These are phyloP conservation scores for Tulasnella sp. DNA, from an alignment of 768 basidiomycete species.

Conservation along the genomic window DNA sequence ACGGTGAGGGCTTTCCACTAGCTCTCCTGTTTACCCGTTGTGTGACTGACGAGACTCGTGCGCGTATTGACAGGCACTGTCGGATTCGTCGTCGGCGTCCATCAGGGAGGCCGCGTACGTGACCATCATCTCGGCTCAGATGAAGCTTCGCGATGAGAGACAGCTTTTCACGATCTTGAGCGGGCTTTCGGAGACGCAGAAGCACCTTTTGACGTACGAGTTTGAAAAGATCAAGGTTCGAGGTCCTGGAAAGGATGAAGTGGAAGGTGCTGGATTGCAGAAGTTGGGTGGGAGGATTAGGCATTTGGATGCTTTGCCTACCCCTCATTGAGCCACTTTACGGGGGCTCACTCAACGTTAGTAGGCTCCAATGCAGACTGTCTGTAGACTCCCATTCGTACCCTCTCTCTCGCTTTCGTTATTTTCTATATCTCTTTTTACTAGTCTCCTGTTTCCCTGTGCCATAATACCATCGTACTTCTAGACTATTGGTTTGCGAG, in stretches of 20 bases:
- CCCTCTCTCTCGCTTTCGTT: not conserved
- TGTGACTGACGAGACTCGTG: not conserved
- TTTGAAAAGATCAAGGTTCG: constrained; percentile 80
- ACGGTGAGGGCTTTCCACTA: constrained; percentile 33
- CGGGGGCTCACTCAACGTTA: not conserved
- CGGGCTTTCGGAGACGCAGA: constrained; percentile 79
- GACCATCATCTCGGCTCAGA: constrained; percentile 70
- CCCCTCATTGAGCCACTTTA: not conserved
- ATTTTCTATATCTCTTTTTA: not conserved
- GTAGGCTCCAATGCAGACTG: too few relatives aligned
- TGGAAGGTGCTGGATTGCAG: constrained; percentile 42
- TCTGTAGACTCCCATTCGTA: not conserved
- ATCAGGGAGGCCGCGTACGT: constrained; percentile 77
- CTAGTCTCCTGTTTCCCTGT: not conserved
- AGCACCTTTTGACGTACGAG: constrained; percentile 77
- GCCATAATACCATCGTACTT: not conserved
- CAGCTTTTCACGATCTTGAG: constrained; percentile 73
- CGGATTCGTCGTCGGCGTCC: constrained; percentile 24
- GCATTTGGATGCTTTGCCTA: constrained; percentile 4
- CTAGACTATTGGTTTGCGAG: not conserved
- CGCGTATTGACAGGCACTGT: constrained; percentile 6
- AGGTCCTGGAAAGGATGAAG: constrained; percentile 30
- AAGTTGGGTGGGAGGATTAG: constrained; percentile 69
- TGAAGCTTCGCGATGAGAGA: constrained; percentile 71
- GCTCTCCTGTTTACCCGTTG: constrained; percentile 23